A percentile compares a stretch with the other conserved stretches of the same genome.
Evolutionary conservation across 768 basidiomycete genomes (phyloP).

Genomic region (Mycena leptocephala): DNA sequence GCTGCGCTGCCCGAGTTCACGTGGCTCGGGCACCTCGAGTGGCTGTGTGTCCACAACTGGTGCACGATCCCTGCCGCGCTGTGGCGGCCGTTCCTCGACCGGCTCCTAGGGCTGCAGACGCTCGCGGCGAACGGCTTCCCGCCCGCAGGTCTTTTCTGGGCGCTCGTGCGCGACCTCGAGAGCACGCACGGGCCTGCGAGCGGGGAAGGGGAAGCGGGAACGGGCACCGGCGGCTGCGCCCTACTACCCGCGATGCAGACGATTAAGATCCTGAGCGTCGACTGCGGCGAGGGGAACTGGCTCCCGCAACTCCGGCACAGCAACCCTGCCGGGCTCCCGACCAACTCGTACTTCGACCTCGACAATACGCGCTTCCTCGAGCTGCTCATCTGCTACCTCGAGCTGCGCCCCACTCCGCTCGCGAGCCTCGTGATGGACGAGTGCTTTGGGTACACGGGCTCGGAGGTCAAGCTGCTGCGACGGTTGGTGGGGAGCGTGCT

Average conservation of each 20-base stretch:
- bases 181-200: not conserved
- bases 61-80: not conserved
- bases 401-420: too few species aligned
- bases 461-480: too few species aligned
- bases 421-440: too few species aligned
- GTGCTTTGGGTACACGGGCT: too few species aligned
- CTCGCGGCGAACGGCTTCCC: not conserved
- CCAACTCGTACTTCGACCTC: too few species aligned
- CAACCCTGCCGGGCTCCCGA: too few species aligned
- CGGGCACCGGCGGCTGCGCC: not conserved
- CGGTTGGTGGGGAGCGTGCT: conserved; percentile 4
- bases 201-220: not conserved
- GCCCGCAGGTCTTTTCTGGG: too few species aligned
- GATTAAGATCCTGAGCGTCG: not conserved
- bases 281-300: conserved; percentile 5
- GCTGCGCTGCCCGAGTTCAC: too few species aligned
- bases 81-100: not conserved
- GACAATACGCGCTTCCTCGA: too few species aligned
- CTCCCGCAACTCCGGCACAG: too few species aligned
- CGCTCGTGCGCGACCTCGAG: conserved; percentile 6
- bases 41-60: not conserved
- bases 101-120: not conserved
- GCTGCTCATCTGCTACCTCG: too few species aligned
- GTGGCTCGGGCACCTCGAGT: not conserved
- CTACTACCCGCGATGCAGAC: conserved; percentile 8